Evolutionary conservation across 257 asterid species (phyloP), one percentile per base, ranked within the genome.

Genomic region (Ilex asprella): DNA sequence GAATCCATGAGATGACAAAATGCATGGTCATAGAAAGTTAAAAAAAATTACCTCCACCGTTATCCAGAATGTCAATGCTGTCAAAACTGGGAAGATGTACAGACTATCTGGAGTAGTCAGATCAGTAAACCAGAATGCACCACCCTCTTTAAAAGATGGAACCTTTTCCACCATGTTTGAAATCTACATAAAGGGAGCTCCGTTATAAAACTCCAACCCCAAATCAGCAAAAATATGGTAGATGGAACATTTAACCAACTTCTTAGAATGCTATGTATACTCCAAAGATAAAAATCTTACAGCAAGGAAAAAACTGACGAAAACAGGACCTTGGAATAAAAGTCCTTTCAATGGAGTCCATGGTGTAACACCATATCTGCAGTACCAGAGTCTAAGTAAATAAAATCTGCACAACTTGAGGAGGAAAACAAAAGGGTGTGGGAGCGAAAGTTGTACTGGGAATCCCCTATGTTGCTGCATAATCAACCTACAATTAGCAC

Each of bases 141-240:
- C 99, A 13, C 99, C 99, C n/a, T 82, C 78, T 76, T 85, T 85
- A 76, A 89, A 85, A 56, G 99, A 93, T 49, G 99, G 94, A 62
- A 93, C 95, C 35, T 81, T 79, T 65, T 84, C 96, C 31, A 78
- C 92, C 99, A 93, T 83, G 79, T 82, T 85, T 15, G 39, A 77
- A 59, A 93, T 59, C 99, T 93, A 87, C 74, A 74, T 44, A 21
- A 15, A 57, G 72, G 61, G 32, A 49, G 54, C 72, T 55, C 50
- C 52, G 46, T 65, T 27, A 30, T 39, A 66, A 57, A 30, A 27
- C 57, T 55, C 49, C 64, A 27, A 65, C 29, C 52, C 13, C 27
- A 21, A 21, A 21, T 21, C 27, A 1, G 27, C 27, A 21, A 21
- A 21, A 21, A 21, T 21, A 0, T 21, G 0, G 27, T 10, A 32